Percentiles rank a stretch among this genome's conserved stretches.
phyloP scores from a whole-genome alignment of 495 filamentous ascomycete species.

The Penicillium cosmopolitanum region DNA sequence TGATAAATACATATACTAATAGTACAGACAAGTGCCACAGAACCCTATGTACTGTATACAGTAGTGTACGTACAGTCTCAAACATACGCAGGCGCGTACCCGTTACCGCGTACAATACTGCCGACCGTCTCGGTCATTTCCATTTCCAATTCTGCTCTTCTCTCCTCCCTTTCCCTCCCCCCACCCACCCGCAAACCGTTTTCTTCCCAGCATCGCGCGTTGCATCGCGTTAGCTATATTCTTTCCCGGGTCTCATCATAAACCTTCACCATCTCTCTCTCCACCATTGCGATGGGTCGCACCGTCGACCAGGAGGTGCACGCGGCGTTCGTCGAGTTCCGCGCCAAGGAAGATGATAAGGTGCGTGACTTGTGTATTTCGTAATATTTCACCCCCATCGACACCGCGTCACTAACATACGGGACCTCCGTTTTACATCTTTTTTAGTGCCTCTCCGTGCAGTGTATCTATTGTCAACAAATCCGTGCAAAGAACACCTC shows the following conservation, averaged over 20 bases:
- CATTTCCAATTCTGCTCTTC: constrained; percentile 33
- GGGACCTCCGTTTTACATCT: constrained; percentile 15
- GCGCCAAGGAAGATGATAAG: constrained; percentile 65
- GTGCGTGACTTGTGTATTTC: constrained; percentile 54
- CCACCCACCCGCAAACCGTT: constrained; percentile 8
- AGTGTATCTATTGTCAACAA: constrained; percentile 63
- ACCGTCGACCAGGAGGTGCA: constrained; percentile 62
- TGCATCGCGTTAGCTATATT: neutral
- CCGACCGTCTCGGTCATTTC: constrained; percentile 29
- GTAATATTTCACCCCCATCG: constrained; percentile 43
- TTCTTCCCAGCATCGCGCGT: constrained; percentile 11
- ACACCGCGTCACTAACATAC: constrained; percentile 39
- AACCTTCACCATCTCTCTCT: constrained; percentile 8
- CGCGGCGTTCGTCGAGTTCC: constrained; percentile 61
- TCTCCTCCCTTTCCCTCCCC: constrained; percentile 20
- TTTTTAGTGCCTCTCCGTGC: constrained; percentile 58
- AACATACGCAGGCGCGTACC: constrained; percentile 29
- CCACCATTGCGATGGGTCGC: constrained; percentile 52
- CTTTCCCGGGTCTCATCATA: neutral
- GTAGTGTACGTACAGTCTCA: constrained; percentile 20
- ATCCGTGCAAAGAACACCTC: constrained; percentile 62
- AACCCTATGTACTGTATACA: neutral
- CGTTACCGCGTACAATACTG: neutral
- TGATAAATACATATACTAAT: neutral
- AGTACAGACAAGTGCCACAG: too few relatives aligned